phyloP scores from a whole-genome alignment of 1,284 basidiomycete genomes.

The Phylloboletellus chloephorus region DNA sequence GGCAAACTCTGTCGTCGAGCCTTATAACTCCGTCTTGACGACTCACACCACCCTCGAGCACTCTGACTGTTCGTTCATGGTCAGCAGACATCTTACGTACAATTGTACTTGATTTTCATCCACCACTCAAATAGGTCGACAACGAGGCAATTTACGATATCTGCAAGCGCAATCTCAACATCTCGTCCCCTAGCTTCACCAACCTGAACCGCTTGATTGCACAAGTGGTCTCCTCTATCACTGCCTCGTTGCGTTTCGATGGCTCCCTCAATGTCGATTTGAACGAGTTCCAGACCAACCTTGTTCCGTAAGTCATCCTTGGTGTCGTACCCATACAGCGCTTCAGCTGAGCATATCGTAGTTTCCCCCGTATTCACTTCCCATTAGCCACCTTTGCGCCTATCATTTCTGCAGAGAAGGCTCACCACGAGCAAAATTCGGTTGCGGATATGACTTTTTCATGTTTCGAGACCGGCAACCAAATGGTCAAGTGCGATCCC shows the following conservation, averaged over 20 bases:
- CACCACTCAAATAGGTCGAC: constrained; percentile 57
- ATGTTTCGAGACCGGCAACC: constrained; percentile 89
- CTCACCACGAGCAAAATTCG: constrained; percentile 89
- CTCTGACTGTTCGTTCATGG: constrained; percentile 99
- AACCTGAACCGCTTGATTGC: constrained; percentile 89
- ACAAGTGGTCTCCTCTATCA: constrained; percentile 86
- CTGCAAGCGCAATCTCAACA: constrained; percentile 84
- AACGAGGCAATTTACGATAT: constrained; percentile 97
- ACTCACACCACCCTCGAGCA: constrained; percentile 99
- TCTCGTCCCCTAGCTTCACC: constrained; percentile 76
- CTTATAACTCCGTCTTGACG: constrained; percentile 98
- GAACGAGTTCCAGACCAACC: constrained; percentile 91
- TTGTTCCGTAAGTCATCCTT: constrained; percentile 57
- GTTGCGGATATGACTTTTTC: constrained; percentile 93
- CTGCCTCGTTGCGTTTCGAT: constrained; percentile 67
- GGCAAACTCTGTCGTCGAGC: constrained; percentile 97
- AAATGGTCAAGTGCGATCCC: constrained; percentile 85
- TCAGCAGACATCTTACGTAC: constrained; percentile 29
- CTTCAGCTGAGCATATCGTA: constrained; percentile 32
- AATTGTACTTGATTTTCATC: constrained; percentile 5
- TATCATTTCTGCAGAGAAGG: constrained; percentile 75
- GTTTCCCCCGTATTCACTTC: constrained; percentile 83
- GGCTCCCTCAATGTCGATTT: constrained; percentile 89
- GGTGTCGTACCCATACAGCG: background rate
- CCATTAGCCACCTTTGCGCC: constrained; percentile 88